Evolutionary conservation across 768 basidiomycete genomes (phyloP), one percentile per base, ranked within the genome.

Genomic region (Trametes cingulata): DNA sequence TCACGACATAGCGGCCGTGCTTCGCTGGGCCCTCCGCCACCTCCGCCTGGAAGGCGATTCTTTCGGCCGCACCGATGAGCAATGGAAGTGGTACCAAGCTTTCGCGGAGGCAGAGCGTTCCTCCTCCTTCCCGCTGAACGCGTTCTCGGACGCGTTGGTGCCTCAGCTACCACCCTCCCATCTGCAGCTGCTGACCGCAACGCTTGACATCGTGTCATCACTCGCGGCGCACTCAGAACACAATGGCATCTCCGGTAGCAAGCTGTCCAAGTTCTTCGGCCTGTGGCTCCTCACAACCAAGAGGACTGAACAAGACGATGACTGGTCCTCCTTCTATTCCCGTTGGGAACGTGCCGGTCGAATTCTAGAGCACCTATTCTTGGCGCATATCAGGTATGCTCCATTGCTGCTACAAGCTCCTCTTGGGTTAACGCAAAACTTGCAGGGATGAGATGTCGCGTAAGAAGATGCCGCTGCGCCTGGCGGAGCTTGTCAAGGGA

Each of bases 1-100:
- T 1, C 86, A 92, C 55, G 91, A 93, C 68, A 79, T 90, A 47
- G 90, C 91, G 15, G 85, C 90, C 24, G 87, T 92, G 15, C 77
- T 93, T 17, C 85, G 91, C 43, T 93, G 91, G 91, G 88, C 82
- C 36, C 72, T 93, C 27, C 85, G 91, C 29, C 91, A 93, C 68
- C 76, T 92, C 43, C 76, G 83, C 27, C 75, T 92, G 6, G 82
- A 87, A 27, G 80, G 81, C 5, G 72, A 74, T 20, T 76, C 75
- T 15, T 90, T 91, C 62, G 89, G 88, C 27, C 52, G 50, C n/a
- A 83, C 79, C 43, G 77, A 81, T 46, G 62, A 60, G 10, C 61
- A 71, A 39, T 82, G 82, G 68, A 73, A 73, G 3, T 93, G 91
- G 91, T 93, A 92, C 71, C 75, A 73, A 37, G 67, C 77, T 1